A percentile compares a stretch with the other conserved stretches of the same genome.
Evolutionary conservation across 768 basidiomycete genomes (phyloP).

Genomic region (Leccinum subtestaceum): DNA sequence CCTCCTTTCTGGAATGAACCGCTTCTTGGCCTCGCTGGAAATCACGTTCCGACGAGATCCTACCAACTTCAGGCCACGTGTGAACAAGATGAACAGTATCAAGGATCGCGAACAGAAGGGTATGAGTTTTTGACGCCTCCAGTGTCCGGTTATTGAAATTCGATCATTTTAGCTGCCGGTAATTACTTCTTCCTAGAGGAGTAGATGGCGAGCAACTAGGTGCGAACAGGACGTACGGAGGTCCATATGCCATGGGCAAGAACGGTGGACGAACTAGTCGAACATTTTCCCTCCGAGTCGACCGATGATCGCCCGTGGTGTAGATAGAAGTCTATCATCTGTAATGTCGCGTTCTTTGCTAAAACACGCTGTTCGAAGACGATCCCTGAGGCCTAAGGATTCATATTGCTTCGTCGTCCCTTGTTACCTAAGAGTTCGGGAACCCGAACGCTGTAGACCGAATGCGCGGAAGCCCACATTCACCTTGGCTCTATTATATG

Average conservation of each 20-base stretch:
- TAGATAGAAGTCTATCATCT: slow-evolving; percentile 8
- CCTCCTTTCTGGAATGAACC: slow-evolving; percentile 95
- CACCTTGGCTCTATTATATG: no score
- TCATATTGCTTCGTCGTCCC: no score
- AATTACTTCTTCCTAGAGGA: slow-evolving; percentile 95
- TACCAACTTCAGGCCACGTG: slow-evolving; percentile 86
- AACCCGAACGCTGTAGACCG: neutral
- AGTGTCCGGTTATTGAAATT: slow-evolving; percentile 8
- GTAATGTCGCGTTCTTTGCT: neutral
- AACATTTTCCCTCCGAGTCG: slow-evolving; percentile 4
- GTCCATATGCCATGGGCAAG: neutral
- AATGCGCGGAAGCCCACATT: neutral
- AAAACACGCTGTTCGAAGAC: no score
- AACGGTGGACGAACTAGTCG: slow-evolving; percentile 16
- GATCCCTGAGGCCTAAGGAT: no score
- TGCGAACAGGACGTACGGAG: neutral
- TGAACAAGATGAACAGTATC: slow-evolving; percentile 81
- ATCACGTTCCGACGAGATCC: slow-evolving; percentile 99
- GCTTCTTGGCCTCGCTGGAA: slow-evolving; percentile 91
- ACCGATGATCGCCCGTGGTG: slow-evolving; percentile 7
- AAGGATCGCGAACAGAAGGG: slow-evolving; percentile 89
- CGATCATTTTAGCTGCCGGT: slow-evolving; percentile 52
- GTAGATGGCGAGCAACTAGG: slow-evolving; percentile 30
- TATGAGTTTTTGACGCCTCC: slow-evolving; percentile 31
- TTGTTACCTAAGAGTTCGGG: neutral